Percentiles rank a stretch among this genome's conserved stretches.
Conservation (phyloP, 2,329 filamentous ascomycete genomes). For the Penicillium olsonii region DNA sequence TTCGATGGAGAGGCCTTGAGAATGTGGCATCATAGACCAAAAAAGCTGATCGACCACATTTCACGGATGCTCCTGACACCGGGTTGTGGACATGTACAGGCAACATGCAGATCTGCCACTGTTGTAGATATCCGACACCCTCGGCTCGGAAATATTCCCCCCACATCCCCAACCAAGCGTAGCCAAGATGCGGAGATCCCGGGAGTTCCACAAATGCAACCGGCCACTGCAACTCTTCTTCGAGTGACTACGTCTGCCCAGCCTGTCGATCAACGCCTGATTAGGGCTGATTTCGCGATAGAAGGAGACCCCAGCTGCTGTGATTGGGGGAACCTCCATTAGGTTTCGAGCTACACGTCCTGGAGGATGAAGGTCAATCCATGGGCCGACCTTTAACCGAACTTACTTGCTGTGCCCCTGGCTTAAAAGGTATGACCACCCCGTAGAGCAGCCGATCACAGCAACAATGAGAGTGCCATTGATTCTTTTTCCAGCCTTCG, state of each 20-base stretch:
- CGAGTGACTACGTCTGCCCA: neutral
- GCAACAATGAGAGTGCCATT: slow-evolving; percentile 3
- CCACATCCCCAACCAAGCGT: neutral
- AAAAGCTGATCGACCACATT: too few relatives aligned
- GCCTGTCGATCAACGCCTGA: neutral
- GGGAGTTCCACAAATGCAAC: slow-evolving; percentile 1
- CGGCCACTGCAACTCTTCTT: neutral
- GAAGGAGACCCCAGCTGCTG: neutral
- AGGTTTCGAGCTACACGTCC: neutral
- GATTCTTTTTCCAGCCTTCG: slow-evolving; percentile 5
- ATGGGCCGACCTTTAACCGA: slow-evolving; percentile 4
- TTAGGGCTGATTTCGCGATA: neutral
- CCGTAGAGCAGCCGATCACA: neutral
- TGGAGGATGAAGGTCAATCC: neutral
- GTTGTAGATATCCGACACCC: neutral
- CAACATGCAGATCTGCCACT: too few relatives aligned
- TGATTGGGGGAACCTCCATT: neutral
- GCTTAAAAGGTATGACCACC: neutral
- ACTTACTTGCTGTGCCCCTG: neutral
- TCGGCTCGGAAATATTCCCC: neutral
- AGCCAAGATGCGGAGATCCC: slow-evolving; percentile 3
- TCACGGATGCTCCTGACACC: too few relatives aligned
- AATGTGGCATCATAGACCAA: neutral
- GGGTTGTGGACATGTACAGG: neutral
- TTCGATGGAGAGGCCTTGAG: slow-evolving; percentile 1